Base-by-base conservation (phyloP, 352 stramenopile species). In the Pythium diclinum region DNA sequence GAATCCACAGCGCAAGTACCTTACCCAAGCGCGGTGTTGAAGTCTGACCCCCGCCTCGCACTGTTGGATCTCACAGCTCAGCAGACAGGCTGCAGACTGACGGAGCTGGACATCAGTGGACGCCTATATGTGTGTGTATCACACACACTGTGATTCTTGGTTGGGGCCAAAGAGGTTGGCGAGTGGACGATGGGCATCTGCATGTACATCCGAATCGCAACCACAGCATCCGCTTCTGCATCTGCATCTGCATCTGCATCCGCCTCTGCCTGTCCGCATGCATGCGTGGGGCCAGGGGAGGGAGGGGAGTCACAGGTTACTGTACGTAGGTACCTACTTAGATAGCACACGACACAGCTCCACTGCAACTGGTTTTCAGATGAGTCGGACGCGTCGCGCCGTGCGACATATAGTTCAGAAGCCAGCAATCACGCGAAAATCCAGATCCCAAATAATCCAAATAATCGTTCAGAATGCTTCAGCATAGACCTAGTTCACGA, bases 171-270 rank as follows among this genome's bases (percentile, higher is more conserved):
- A 49, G 42, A 49, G 7, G 23, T 25, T 13, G 42, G n/a, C 56
- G 56, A 53, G 7, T 23, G 23, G 56, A 42, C 56, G 56, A 53
- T 44, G 40, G 57, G 28, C 59, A 65, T 44, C 38, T 65, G 59
- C 59, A 17, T 21, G 2, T 49, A 11, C 42, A n/a, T 3, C 42
- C 42, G 10, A 9, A 13, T 49, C 42, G 42, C 17, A 49, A 25
- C 42, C 23, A 3, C 25, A 28, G 42, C 42, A 49, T 25, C 17
- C 42, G 42, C n/a, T 17, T 49, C 42, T 28, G 42, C 42, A 49
- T 49, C 42, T 49, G 42, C 42, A 49, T 23, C 16, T 16, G 40
- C n/a, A 48, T 49, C 42, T 49, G 42, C 42, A 49, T 25, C 17
- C 42, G 42, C n/a, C 42, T 49, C 42, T 49, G 42, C 42, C 42